These are phyloP conservation scores for Cryptococcus depauperatus DNA, from an alignment of 1,284 basidiomycete genomes.

Conservation along the genomic window DNA sequence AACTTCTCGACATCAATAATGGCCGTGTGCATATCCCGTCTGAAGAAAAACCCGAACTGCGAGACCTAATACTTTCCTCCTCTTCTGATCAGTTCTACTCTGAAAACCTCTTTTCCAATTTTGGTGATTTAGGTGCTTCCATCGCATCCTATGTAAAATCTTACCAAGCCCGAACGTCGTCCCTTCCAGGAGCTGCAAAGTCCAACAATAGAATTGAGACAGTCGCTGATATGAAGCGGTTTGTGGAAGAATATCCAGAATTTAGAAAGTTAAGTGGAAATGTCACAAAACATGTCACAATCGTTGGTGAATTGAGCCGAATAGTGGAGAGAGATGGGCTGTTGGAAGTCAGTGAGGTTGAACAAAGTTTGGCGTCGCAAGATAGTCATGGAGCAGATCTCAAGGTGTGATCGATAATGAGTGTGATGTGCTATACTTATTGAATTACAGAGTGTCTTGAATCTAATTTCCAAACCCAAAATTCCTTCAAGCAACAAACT, in stretches of 20 bases:
- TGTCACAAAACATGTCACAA: slow-evolving; percentile 94
- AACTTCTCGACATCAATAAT: slow-evolving; percentile 86
- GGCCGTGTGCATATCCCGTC: slow-evolving; percentile 83
- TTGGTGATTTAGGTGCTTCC: slow-evolving; percentile 90
- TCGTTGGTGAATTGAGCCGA: slow-evolving; percentile 91
- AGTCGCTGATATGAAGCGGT: slow-evolving; percentile 93
- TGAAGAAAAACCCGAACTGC: slow-evolving; percentile 75
- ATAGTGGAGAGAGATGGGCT: slow-evolving; percentile 78
- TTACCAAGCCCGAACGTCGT: slow-evolving; percentile 71
- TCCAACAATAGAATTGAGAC: slow-evolving; percentile 76
- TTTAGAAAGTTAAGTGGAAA: slow-evolving; percentile 94
- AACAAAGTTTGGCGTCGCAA: slow-evolving; percentile 90
- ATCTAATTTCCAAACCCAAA: slow-evolving; percentile 58
- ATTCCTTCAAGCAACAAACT: slow-evolving; percentile 77
- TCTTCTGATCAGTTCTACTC: slow-evolving; percentile 93
- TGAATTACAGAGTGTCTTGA: slow-evolving; percentile 61
- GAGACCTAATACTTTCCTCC: slow-evolving; percentile 88
- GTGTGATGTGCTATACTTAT: neutral
- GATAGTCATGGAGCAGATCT: slow-evolving; percentile 73
- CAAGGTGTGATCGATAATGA: slow-evolving; percentile 52
- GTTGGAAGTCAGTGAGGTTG: slow-evolving; percentile 85
- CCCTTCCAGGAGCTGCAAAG: slow-evolving; percentile 52
- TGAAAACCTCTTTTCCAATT: slow-evolving; percentile 83
- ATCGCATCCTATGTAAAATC: slow-evolving; percentile 91
- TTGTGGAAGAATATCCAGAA: slow-evolving; percentile 98